phyloP scores from a whole-genome alignment of 371 early-diverging fungal genomes.

The Blastocladiella emersonii region DNA sequence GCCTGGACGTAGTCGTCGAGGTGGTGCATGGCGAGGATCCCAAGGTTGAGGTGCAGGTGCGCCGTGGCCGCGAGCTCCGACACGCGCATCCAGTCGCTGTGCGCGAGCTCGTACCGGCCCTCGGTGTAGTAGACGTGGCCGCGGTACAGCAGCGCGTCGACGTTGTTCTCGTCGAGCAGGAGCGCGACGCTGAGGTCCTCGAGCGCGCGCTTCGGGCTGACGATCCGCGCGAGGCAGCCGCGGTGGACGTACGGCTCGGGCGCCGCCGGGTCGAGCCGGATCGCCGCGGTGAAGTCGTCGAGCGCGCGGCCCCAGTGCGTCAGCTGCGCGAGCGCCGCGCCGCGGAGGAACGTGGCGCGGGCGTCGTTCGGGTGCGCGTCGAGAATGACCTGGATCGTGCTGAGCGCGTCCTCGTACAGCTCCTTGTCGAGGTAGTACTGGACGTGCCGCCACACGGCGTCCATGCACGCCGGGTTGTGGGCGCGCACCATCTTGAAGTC shows the following conservation, averaged over 20 bases:
- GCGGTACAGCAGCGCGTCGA: constrained; percentile 25
- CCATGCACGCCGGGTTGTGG: neutral
- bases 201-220: constrained; percentile 23
- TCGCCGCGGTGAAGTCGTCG: constrained; percentile 22
- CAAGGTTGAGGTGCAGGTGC: constrained; percentile 25
- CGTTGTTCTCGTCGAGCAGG: constrained; percentile 22
- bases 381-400: neutral
- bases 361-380: constrained; percentile 16
- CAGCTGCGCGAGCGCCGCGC: constrained; percentile 22
- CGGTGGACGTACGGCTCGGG: constrained; percentile 24
- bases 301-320: constrained; percentile 27
- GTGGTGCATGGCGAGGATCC: constrained; percentile 27
- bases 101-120: constrained; percentile 24
- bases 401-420: neutral
- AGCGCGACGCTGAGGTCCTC: constrained; percentile 29
- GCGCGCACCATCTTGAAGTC: neutral
- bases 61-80: constrained; percentile 25
- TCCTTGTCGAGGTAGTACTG: constrained; percentile 3
- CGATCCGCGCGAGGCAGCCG: constrained; percentile 26
- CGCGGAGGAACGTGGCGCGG: constrained; percentile 19
- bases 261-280: constrained; percentile 23
- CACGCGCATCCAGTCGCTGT: constrained; percentile 24
- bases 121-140: constrained; percentile 27
- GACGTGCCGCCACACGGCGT: neutral
- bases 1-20: constrained; percentile 23